These are phyloP conservation scores for Aspergillus saccharolyticus DNA, from an alignment of 495 filamentous ascomycete genomes.

Conservation along the genomic window DNA sequence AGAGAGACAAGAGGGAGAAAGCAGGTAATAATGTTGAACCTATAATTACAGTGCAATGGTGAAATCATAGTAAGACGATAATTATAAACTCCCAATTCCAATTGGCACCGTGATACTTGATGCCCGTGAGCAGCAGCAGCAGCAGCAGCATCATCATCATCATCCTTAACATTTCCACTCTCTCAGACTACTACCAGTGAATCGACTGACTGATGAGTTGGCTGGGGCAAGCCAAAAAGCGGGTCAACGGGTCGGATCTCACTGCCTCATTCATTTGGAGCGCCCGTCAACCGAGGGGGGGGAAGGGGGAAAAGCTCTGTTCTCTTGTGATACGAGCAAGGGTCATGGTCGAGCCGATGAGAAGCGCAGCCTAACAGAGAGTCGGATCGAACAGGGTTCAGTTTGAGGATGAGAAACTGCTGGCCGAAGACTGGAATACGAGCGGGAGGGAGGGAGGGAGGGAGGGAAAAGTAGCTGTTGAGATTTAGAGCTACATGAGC, in stretches of 20 bases:
- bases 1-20: background rate
- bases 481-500: background rate
- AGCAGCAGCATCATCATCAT: background rate
- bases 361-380: background rate
- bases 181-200: background rate
- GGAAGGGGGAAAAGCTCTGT: too few species aligned
- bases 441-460: background rate
- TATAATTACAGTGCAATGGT: background rate
- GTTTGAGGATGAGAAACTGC: background rate
- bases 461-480: background rate
- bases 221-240: constrained; percentile 11
- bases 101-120: background rate
- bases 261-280: background rate
- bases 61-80: background rate
- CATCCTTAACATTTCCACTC: too few species aligned
- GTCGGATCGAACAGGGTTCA: background rate
- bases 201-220: constrained; percentile 1
- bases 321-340: background rate
- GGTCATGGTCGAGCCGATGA: background rate
- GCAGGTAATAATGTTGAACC: background rate
- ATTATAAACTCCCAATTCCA: background rate
- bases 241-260: constrained; percentile 11
- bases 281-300: background rate
- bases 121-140: background rate
- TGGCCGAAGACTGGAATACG: background rate